Evolutionary conservation across 768 basidiomycete genomes (phyloP), one percentile per base, ranked within the genome.

Genomic region (Dioszegia crocea): DNA sequence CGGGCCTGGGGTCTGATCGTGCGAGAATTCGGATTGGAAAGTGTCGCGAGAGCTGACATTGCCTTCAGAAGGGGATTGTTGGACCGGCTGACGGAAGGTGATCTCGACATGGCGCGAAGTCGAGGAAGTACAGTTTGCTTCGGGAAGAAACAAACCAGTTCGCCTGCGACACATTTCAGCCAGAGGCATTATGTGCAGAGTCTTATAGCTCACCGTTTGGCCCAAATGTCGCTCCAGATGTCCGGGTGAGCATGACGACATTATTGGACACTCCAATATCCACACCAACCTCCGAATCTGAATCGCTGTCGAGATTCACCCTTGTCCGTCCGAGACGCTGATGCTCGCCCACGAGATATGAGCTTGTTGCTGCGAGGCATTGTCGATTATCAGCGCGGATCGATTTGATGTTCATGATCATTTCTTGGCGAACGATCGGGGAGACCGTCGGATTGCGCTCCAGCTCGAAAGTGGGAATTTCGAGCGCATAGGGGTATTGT

Each of bases 131-230:
- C 47, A 16, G 66, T 67, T 52, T 73, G 71, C 53, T 73, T 74
- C 3, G 70, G 83, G 79, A 88, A 92, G 78, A 94, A 92, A 71
- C 86, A 89, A 0, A 93, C 83, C 1, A 94, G 79, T 78, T 91
- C 86, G 48, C 90, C 91, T 93, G 62, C 24, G 16, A 1, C 2
- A 33, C 6, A 33, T 24, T 30, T 31, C 17, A 33, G 55, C 24
- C 8, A 2, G 21, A 24, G n/a, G n/a, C n/a, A n/a, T n/a, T n/a
- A n/a, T n/a, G n/a, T n/a, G n/a, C n/a, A n/a, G n/a, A n/a, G n/a
- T n/a, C n/a, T n/a, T n/a, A n/a, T n/a, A n/a, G n/a, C n/a, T n/a
- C 59, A 90, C 91, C 92, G 70, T 90, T 89, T 0, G 88, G 88
- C 0, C 91, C 88, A 79, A 93, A 94, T 0, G 86, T 83, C 1